These are phyloP conservation scores for Podospora anserina DNA, from an alignment of 495 filamentous ascomycete species.

Conservation along the genomic window DNA sequence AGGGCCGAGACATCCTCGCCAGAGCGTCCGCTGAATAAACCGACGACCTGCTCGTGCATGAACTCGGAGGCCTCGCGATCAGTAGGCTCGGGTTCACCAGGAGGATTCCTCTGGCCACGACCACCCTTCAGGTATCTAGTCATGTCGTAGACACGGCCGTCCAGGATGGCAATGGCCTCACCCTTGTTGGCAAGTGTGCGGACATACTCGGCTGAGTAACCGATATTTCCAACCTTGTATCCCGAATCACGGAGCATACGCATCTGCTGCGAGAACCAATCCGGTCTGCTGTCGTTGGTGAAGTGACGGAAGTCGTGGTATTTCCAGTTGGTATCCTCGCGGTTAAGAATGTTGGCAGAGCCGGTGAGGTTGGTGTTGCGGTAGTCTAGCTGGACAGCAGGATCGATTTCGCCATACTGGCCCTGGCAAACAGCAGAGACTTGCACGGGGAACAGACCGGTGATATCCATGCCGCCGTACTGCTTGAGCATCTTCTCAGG, in stretches of 20 bases:
- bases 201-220: slow-evolving; percentile 78
- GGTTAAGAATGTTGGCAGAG: slow-evolving; percentile 59
- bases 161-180: slow-evolving; percentile 71
- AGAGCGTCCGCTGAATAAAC: slow-evolving; percentile 70
- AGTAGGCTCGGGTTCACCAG: slow-evolving; percentile 47
- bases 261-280: slow-evolving; percentile 91
- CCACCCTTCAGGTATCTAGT: slow-evolving; percentile 81
- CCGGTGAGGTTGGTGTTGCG: slow-evolving; percentile 70
- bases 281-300: slow-evolving; percentile 74
- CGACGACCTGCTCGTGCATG: slow-evolving; percentile 72
- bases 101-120: slow-evolving; percentile 55
- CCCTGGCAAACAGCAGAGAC: slow-evolving; percentile 90
- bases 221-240: slow-evolving; percentile 86
- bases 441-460: slow-evolving; percentile 86
- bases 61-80: slow-evolving; percentile 64
- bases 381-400: slow-evolving; percentile 77
- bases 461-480: slow-evolving; percentile 85
- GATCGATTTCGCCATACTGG: slow-evolving; percentile 56
- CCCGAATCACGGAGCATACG: slow-evolving; percentile 60
- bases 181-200: slow-evolving; percentile 62
- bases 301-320: slow-evolving; percentile 94
- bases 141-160: slow-evolving; percentile 84
- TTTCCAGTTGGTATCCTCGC: slow-evolving; percentile 64
- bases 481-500: slow-evolving; percentile 61
- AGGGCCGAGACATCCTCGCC: slow-evolving; percentile 80